A percentile compares a stretch with the other conserved stretches of the same genome.
phyloP scores from a whole-genome alignment of 2,329 filamentous ascomycete genomes.

The Ceratocystis diversiconidia region DNA sequence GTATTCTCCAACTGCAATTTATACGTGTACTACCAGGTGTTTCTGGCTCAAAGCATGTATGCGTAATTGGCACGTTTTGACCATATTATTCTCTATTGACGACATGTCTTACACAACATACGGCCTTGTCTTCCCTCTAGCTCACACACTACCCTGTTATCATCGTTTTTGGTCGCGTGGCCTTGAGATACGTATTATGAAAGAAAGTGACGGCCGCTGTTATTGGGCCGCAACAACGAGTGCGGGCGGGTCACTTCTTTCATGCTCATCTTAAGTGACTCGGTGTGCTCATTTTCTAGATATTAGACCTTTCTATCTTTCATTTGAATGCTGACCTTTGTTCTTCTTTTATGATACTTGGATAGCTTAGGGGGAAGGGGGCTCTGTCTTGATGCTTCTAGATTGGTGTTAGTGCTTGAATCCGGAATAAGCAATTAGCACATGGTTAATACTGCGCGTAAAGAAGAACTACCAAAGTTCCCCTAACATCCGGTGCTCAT shows the following conservation, averaged over 20 bases:
- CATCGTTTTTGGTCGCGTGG: background rate
- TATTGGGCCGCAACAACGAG: background rate
- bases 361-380: background rate
- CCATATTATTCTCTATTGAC: background rate
- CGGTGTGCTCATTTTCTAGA: background rate
- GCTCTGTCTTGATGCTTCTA: background rate
- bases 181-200: background rate
- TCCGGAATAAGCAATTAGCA: no score
- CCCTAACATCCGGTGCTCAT: background rate
- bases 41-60: background rate
- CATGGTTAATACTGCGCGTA: no score
- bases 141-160: background rate
- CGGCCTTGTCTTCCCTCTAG: background rate
- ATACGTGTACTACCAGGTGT: background rate
- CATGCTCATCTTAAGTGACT: background rate
- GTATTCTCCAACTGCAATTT: background rate
- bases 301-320: background rate
- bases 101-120: constrained; percentile 2
- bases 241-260: background rate
- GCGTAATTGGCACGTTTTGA: constrained; percentile 1
- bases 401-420: background rate
- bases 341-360: background rate
- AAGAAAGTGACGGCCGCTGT: background rate
- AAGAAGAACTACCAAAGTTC: background rate
- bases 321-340: background rate